Conservation (phyloP, 1,139 yeast genomes). For the Protomyces inouyei region DNA sequence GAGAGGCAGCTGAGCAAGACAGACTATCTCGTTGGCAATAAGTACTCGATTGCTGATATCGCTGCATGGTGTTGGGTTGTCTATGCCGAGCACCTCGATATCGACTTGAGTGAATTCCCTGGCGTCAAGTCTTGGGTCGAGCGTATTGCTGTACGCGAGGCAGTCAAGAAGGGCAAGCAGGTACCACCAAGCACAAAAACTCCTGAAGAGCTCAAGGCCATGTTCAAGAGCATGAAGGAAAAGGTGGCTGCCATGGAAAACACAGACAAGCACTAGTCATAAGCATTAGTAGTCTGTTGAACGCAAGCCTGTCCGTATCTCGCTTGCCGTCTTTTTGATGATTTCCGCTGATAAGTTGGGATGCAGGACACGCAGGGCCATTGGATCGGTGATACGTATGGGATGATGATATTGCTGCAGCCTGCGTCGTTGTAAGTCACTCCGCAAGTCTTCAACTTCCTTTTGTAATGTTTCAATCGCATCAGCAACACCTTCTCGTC, state of each 20-base stretch:
- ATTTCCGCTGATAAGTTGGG: background rate
- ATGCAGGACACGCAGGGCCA: conserved; percentile 3
- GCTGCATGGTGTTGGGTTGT: conserved; percentile 44
- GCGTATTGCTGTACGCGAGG: conserved; percentile 16
- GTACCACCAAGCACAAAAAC: conserved; percentile 27
- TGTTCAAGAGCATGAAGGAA: conserved; percentile 15
- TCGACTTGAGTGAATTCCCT: conserved; percentile 13
- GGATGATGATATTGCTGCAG: background rate
- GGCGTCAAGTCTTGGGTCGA: conserved; percentile 14
- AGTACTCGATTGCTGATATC: conserved; percentile 53
- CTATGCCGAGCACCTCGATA: background rate
- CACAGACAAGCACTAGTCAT: conserved; percentile 22
- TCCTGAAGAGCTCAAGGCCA: conserved; percentile 11
- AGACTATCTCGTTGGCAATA: conserved; percentile 55
- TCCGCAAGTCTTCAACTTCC: conserved; percentile 14
- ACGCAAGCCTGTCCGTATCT: conserved; percentile 9
- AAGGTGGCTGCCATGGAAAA: conserved; percentile 25
- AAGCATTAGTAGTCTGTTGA: conserved; percentile 4
- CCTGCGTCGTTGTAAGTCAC: background rate
- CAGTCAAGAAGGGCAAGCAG: conserved; percentile 9
- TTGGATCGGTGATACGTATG: conserved; percentile 2
- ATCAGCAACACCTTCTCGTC: conserved; percentile 25
- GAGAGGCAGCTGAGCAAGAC: conserved; percentile 48
- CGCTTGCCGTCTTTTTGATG: conserved; percentile 1
- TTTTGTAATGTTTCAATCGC: conserved; percentile 21